Evolutionary conservation across 1,284 basidiomycete species (phyloP).

Genomic region (Chalciporus sp.): DNA sequence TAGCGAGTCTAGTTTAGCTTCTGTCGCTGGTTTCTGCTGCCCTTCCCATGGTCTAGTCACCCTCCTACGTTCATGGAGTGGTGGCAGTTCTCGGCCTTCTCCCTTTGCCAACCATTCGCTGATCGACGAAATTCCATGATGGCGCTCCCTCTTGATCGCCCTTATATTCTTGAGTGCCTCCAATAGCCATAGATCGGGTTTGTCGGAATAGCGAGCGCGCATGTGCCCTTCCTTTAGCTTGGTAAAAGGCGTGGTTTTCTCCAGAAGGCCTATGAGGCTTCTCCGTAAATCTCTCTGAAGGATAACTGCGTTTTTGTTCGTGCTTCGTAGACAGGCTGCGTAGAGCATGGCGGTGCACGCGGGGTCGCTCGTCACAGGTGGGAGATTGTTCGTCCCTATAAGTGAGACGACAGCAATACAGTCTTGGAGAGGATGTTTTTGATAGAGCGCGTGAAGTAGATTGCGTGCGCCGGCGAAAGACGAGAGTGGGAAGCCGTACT

Average conservation of each 20-base stretch:
- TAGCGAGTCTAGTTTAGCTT: slow-evolving; percentile 1
- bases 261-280: slow-evolving; percentile 40
- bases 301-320: slow-evolving; percentile 37
- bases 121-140: slow-evolving; percentile 33
- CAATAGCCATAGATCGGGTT: slow-evolving; percentile 40
- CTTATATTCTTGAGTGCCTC: slow-evolving; percentile 45
- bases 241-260: slow-evolving; percentile 27
- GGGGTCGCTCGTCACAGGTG: slow-evolving; percentile 55
- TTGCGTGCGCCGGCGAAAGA: slow-evolving; percentile 51
- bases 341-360: slow-evolving; percentile 58
- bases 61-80: slow-evolving; percentile 19
- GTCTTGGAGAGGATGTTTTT: slow-evolving; percentile 47
- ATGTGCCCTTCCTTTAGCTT: slow-evolving; percentile 26
- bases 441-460: slow-evolving; percentile 54
- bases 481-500: slow-evolving; percentile 58
- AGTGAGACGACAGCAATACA: slow-evolving; percentile 52
- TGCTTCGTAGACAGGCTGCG: slow-evolving; percentile 51
- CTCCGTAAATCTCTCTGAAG: slow-evolving; percentile 49
- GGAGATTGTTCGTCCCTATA: slow-evolving; percentile 53
- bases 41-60: slow-evolving; percentile 11
- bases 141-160: slow-evolving; percentile 30
- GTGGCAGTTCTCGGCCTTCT: slow-evolving; percentile 24
- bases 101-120: slow-evolving; percentile 32
- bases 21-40: slow-evolving; percentile 1
- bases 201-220: slow-evolving; percentile 28